These are phyloP conservation scores for Podila clonocystis DNA, from an alignment of 192 early-diverging fungal species.

Conservation along the genomic window DNA sequence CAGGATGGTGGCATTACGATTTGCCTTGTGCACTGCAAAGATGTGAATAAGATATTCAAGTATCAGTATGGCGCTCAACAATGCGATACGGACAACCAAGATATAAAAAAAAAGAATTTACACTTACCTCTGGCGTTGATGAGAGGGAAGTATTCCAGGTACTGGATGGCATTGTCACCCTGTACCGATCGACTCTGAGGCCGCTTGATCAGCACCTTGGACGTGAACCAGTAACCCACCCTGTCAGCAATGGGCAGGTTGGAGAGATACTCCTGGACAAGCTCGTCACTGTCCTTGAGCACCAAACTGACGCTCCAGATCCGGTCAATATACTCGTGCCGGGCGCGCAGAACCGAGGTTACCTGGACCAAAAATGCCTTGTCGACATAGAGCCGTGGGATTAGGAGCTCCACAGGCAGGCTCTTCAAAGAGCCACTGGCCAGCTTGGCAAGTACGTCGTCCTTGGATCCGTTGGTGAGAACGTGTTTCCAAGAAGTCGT, in stretches of 20 bases:
- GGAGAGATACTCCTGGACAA: conserved; percentile 47
- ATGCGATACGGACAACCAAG: neutral
- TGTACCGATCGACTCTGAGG: conserved; percentile 9
- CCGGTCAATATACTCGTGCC: conserved; percentile 25
- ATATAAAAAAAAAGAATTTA: neutral
- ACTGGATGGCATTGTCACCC: conserved; percentile 3
- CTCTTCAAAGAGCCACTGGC: conserved; percentile 15
- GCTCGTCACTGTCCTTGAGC: conserved; percentile 23
- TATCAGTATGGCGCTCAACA: too few species aligned
- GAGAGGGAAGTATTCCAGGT: conserved; percentile 55
- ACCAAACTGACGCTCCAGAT: conserved; percentile 55
- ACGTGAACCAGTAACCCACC: conserved; percentile 45
- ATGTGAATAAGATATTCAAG: neutral
- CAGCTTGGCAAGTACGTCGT: conserved; percentile 22
- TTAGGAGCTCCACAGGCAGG: conserved; percentile 26
- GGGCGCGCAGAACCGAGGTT: conserved; percentile 35
- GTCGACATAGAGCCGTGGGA: conserved; percentile 29
- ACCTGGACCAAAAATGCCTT: conserved; percentile 17
- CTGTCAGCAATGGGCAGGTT: conserved; percentile 1
- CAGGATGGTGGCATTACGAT: conserved; percentile 33
- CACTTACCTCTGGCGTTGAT: conserved; percentile 59
- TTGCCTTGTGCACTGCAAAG: conserved; percentile 34
- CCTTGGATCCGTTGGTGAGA: conserved; percentile 16
- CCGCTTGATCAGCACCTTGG: conserved; percentile 14
- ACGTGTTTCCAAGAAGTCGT: conserved; percentile 27